Base-by-base conservation (phyloP, 2,329 filamentous ascomycete species). In the Ophiostoma angusticollis region DNA sequence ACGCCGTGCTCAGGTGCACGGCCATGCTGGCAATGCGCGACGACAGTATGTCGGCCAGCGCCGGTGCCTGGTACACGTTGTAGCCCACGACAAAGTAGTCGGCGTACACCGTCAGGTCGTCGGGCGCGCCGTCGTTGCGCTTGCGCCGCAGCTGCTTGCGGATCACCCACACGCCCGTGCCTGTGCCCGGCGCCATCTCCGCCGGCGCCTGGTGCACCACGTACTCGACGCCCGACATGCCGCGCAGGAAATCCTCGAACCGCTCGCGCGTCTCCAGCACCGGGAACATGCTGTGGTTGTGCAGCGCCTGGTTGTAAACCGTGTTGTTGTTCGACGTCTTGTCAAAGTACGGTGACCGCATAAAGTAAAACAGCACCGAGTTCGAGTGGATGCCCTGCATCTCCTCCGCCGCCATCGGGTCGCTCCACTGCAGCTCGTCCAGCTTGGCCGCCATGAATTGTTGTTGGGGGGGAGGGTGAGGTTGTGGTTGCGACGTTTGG, bases 161-260 rank as follows among this genome's bases (percentile, higher is more conserved):
- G 48, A 81, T 78, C 21, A 80, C 72, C 76, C 76, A 81, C 8
- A 80, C 74, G 21, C 75, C 76, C 0, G 75, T 79, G 17, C 68
- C 68, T 27, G 59, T 62, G n/a, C 72, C 73, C 0, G 72, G 73
- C 0, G 65, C 70, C 50, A 68, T 74, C 55, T 79, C 74, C 21
- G 73, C 72, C 1, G 74, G 75, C 47, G 77, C 72, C 51, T 79
- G 70, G 27, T 72, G 73, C 37, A 81, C 74, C 36, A 78, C 65
- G 53, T 75, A 81, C 58, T 81, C 77, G 34, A 80, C 61, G 3
- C 77, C 77, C 1, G 70, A 68, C 76, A 80, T 80, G 41, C 69
- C 72, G 47, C 65, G 68, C 25, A 81, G 59, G 16, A 71, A 72
- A 9, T 62, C 67, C 53, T 81, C 77, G 45, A 81, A 80, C 3